Evolutionary conservation across 2,329 filamentous ascomycete species (phyloP).

Genomic region (Phialophora macrospora): DNA sequence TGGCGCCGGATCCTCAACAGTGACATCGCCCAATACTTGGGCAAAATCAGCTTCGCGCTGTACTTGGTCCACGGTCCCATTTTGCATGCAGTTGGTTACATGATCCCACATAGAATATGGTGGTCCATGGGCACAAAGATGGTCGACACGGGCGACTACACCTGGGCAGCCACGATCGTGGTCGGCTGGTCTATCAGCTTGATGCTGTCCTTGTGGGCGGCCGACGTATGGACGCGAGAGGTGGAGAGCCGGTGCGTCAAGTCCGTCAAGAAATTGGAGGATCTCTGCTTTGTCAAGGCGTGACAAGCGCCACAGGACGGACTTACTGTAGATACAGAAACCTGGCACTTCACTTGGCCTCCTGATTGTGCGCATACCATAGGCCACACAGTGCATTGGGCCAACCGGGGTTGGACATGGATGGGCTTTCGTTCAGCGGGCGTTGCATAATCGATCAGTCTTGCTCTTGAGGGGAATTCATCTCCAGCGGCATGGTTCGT

Average conservation of each 20-base stretch:
- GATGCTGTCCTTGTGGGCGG: slow-evolving; percentile 57
- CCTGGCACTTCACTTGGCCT: not conserved
- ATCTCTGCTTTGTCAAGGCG: slow-evolving; percentile 34
- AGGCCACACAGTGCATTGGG: not conserved
- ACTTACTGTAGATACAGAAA: not conserved
- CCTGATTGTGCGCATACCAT: not conserved
- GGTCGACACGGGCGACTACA: slow-evolving; percentile 39
- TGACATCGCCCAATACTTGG: slow-evolving; percentile 52
- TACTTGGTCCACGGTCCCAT: slow-evolving; percentile 56
- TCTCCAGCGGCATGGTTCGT: not conserved
- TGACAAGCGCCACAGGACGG: not conserved
- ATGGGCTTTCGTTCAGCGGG: not conserved
- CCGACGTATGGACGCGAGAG: slow-evolving; percentile 55
- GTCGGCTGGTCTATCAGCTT: slow-evolving; percentile 51
- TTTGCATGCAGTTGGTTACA: slow-evolving; percentile 51
- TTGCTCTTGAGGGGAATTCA: not conserved
- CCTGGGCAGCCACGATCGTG: slow-evolving; percentile 48
- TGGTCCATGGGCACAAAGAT: slow-evolving; percentile 47
- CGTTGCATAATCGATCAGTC: not conserved
- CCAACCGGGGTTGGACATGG: not conserved
- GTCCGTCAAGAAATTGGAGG: slow-evolving; percentile 36
- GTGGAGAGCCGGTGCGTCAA: slow-evolving; percentile 38
- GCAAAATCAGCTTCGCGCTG: slow-evolving; percentile 55
- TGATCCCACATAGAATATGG: slow-evolving; percentile 44
- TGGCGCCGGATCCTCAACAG: slow-evolving; percentile 50